Evolutionary conservation across 192 early-diverging fungal genomes (phyloP).

Genomic region (Umbelopsis isabellina): DNA sequence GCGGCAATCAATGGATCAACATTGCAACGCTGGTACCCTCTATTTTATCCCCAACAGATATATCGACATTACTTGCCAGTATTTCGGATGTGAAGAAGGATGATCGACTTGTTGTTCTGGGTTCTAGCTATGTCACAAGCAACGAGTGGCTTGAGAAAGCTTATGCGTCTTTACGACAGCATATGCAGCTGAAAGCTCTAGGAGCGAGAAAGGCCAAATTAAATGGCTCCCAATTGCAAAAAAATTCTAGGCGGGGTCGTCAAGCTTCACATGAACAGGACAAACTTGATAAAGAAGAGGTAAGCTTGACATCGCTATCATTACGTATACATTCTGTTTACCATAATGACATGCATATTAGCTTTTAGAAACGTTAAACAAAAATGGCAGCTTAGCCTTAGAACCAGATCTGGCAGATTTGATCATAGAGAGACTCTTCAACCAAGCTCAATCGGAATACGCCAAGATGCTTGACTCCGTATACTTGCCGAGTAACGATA

Average conservation of each 20-base stretch:
- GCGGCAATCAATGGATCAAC: slow-evolving; percentile 8
- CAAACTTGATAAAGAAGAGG: not conserved
- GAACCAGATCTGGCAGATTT: not conserved
- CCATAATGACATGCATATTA: not conserved
- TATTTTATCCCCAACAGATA: not conserved
- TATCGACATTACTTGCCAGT: not conserved
- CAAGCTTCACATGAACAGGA: slow-evolving; percentile 4
- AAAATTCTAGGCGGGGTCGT: not conserved
- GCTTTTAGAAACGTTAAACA: not conserved
- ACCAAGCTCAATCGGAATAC: not conserved
- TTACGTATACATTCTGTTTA: too few species aligned
- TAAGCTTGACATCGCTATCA: not conserved
- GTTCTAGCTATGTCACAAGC: not conserved
- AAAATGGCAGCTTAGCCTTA: not conserved
- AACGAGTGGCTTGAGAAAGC: not conserved
- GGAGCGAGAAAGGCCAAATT: not conserved
- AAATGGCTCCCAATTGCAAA: not conserved
- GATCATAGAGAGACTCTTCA: not conserved
- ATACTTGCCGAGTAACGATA: not conserved
- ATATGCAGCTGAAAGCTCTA: not conserved
- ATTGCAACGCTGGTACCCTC: not conserved
- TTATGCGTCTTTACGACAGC: not conserved
- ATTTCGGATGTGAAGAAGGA: not conserved
- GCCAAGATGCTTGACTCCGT: not conserved
- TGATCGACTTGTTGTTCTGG: not conserved